These are phyloP conservation scores for Exobasidium rhododendri DNA, from an alignment of 1,284 basidiomycete genomes.

Conservation along the genomic window DNA sequence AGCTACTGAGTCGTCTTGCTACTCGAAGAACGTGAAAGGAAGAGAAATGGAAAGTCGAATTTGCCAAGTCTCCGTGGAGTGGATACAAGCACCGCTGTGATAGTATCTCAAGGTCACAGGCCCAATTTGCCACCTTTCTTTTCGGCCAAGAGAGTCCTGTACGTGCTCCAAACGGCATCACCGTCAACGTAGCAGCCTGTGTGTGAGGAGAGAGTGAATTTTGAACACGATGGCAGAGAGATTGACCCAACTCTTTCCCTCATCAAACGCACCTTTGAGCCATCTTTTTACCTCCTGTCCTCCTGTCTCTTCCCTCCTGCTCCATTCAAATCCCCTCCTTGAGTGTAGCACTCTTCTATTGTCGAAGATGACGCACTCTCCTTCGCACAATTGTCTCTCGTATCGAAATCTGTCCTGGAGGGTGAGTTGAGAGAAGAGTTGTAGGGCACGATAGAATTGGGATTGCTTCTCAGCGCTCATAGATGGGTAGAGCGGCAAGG, in stretches of 20 bases:
- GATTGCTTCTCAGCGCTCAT: conserved; percentile 19
- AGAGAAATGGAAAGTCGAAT: neutral
- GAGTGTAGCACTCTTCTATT: conserved; percentile 90
- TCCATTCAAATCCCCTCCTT: conserved; percentile 68
- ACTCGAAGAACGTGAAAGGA: conserved; percentile 12
- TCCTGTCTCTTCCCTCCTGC: conserved; percentile 55
- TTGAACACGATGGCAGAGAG: neutral
- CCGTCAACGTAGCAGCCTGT: conserved; percentile 76
- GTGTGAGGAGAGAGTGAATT: neutral
- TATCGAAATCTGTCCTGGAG: conserved; percentile 63
- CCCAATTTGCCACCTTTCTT: neutral
- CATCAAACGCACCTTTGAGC: conserved; percentile 62
- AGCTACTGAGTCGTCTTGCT: conserved; percentile 43
- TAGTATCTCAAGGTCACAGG: neutral
- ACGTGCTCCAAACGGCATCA: conserved; percentile 67
- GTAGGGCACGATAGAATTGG: conserved; percentile 60
- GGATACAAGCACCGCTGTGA: too few relatives aligned
- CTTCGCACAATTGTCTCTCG: conserved; percentile 71
- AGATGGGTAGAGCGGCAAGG: conserved; percentile 52
- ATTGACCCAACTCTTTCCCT: neutral
- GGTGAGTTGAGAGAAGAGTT: conserved; percentile 65
- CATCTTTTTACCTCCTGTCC: conserved; percentile 55
- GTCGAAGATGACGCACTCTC: conserved; percentile 87
- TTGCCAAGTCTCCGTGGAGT: neutral
- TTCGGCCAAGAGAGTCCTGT: conserved; percentile 19